Base-by-base conservation (phyloP, 148 eudicot species). In the Arbutus unedo region DNA sequence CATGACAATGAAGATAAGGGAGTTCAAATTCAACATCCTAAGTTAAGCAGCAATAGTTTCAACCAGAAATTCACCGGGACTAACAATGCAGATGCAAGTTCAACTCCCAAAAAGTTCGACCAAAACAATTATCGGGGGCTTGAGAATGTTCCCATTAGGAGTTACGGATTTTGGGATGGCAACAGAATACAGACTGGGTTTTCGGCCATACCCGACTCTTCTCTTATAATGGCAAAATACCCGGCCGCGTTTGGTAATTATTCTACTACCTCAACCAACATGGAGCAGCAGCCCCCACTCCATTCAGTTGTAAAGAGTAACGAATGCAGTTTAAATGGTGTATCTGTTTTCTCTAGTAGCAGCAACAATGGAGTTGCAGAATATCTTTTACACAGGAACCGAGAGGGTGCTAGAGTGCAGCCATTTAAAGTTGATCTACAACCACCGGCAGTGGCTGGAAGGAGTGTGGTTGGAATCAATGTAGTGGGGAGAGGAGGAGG, bases 111-210 rank as follows among this genome's bases (percentile, higher is more conserved):
- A 57, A 82, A 84, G 71, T 76, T 82, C 3, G 91, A 88, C 14
- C 84, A 67, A 23, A 80, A 79, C 57, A 83, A 84, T 77, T 85
- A 85, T 74, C 3, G 82, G 60, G 91, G 94, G 47, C 85, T 89
- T 25, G 93, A 90, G 81, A 90, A 91, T 84, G 88, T 89, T 49
- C 95, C 98, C 3, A 47, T 84, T 57, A 86, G 97, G 80, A 93
- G 89, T 62, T 90, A 87, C 3, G 93, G 93, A 7, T 90, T 86
- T 51, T 93, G 97, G 94, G 97, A 96, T 83, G 97, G 96, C 43
- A 90, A 85, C 60, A 90, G 90, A 78, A 80, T 87, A 68, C 91
- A 86, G 64, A 88, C 90, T 5, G 97, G 95, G 14, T 86, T 86
- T 85, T 25, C 97, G 41, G 47, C 94, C 62, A 75, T 91, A 55